Conservation (phyloP, 148 eudicot species). For the Chenopodium suecicum region DNA sequence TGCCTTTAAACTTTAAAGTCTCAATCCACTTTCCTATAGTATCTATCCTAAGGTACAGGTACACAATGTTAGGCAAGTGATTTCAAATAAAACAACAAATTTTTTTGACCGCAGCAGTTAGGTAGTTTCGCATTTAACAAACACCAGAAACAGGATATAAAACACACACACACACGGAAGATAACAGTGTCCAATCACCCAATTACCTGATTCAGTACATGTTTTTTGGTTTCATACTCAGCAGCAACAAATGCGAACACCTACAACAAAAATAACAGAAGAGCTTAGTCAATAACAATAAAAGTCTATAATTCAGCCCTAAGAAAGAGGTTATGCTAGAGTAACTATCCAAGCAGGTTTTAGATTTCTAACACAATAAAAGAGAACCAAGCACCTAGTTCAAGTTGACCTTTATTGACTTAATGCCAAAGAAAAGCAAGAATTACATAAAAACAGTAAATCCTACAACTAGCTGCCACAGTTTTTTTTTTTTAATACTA, state of each 20-base stretch:
- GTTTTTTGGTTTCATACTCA: constrained; percentile 76
- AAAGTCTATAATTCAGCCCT: not conserved
- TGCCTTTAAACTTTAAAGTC: not conserved
- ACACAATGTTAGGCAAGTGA: not conserved
- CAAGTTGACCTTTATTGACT: not conserved
- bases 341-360: not conserved
- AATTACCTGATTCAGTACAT: constrained; percentile 80
- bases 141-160: not conserved
- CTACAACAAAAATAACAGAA: constrained; percentile 39
- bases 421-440: not conserved
- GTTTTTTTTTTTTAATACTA: not conserved
- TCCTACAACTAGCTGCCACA: not conserved
- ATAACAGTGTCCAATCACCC: constrained; percentile 29
- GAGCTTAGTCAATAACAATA: not conserved
- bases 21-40: not conserved
- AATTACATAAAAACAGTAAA: not conserved
- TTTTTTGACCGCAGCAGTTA: not conserved
- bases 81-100: not conserved
- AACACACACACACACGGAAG: not conserved
- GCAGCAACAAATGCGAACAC: constrained; percentile 94
- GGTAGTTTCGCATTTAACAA: not conserved
- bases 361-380: not conserved
- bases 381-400: not conserved
- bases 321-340: not conserved
- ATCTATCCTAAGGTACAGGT: not conserved